These are phyloP conservation scores for Amaranthus cruentus DNA, from an alignment of 148 eudicot genomes.

Conservation along the genomic window DNA sequence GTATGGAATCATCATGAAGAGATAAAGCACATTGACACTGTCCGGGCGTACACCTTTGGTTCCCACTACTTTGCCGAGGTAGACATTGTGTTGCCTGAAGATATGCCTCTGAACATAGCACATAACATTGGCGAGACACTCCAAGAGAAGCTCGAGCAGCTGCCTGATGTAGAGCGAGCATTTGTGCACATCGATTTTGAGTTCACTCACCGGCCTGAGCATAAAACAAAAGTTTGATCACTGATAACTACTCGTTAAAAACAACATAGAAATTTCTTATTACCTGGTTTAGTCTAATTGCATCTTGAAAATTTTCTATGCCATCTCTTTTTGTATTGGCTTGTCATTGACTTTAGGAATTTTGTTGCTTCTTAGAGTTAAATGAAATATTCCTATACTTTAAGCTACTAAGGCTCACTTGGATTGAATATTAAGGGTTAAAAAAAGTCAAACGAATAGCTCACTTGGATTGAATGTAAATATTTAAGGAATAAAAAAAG, in stretches of 20 bases:
- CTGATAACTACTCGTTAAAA: background rate
- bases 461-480: too few species aligned
- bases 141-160: constrained; percentile 71
- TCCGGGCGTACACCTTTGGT: constrained; percentile 75
- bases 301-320: background rate
- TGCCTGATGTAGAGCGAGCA: constrained; percentile 69
- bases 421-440: too few species aligned
- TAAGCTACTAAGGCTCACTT: too few species aligned
- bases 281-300: background rate
- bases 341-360: too few species aligned
- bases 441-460: too few species aligned
- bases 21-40: constrained; percentile 69
- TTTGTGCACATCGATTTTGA: constrained; percentile 77
- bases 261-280: background rate
- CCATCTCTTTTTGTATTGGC: background rate
- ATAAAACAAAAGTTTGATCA: constrained; percentile 32
- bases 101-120: constrained; percentile 55
- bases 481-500: too few species aligned
- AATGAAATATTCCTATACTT: too few species aligned
- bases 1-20: constrained; percentile 71
- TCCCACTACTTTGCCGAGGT: constrained; percentile 72
- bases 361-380: too few species aligned
- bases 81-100: constrained; percentile 59
- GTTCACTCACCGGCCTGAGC: constrained; percentile 64
- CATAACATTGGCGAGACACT: constrained; percentile 75